Base-by-base conservation (phyloP, 306 rosid genomes). In the Clitoria ternatea region DNA sequence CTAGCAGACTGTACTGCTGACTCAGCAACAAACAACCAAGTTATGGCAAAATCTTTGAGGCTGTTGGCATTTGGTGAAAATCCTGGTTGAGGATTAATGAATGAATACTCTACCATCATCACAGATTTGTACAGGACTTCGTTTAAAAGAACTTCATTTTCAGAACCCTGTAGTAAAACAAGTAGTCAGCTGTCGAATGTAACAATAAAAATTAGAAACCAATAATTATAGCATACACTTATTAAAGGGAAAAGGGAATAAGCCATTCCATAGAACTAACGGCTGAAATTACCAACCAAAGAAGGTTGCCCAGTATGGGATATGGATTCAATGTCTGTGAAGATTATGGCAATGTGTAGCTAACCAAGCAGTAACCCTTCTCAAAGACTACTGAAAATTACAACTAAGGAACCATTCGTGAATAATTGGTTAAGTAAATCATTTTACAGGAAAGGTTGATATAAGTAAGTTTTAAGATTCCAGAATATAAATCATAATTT, bases 21-120 rank as follows among this genome's bases (percentile, higher is more conserved):
- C 49, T 90, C 96, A 74, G 86, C 81, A 64, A 87, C 84, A 29
- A 87, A 75, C 79, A 85, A 43, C 96, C 96, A 90, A 40, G 77
- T 81, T 52, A 90, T 66, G 64, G 90, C 86, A 68, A 84, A 78
- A 67, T 77, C 78, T 87, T 81, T 85, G 79, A 82, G 75, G 68
- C 69, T 72, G 40, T 74, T 76, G 69, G 72, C 85, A 60, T 84
- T 36, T 36, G 22, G 63, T 27, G 85, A 75, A 59, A 64, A 64
- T 63, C 81, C 79, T 32, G 79, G 50, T 65, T 73, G 81, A 75
- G 72, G 80, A 56, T 73, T 77, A 26, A 80, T 77, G 74, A 83
- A 87, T 32, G 92, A 79, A 65, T 82, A 73, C 44, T 84, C 93
- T 56, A 75, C 72, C 80, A 26, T 64, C 73, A 87, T 76, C 37